phyloP scores from a whole-genome alignment of 805 yeast genomes.

The Ogataea ganodermae region DNA sequence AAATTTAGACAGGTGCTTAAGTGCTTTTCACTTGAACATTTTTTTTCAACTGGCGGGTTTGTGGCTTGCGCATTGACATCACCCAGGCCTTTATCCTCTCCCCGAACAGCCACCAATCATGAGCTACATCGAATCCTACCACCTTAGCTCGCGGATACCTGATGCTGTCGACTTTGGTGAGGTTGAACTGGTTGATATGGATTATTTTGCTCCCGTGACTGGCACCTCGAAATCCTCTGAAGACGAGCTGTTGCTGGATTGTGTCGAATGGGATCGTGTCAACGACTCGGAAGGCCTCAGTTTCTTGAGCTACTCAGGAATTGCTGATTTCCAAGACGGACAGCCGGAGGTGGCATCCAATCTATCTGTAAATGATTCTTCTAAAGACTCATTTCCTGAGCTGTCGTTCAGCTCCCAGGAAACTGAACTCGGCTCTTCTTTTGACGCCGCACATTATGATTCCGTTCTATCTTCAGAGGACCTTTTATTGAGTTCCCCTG shows the following conservation, averaged over 20 bases:
- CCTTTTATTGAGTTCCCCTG: neutral
- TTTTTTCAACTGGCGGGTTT: neutral
- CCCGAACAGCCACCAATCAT: neutral
- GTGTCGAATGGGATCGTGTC: neutral
- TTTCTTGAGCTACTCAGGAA: neutral
- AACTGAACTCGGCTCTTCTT: neutral
- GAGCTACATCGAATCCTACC: constrained; percentile 1
- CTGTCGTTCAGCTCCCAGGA: neutral
- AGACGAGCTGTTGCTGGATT: neutral
- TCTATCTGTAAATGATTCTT: neutral
- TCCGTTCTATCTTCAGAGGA: neutral
- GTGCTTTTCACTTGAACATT: neutral
- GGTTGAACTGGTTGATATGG: neutral
- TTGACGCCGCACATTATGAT: neutral
- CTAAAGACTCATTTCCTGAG: neutral
- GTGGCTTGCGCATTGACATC: neutral
- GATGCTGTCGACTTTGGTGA: neutral
- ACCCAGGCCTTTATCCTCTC: neutral
- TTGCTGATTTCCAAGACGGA: constrained; percentile 1
- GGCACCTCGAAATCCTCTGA: neutral
- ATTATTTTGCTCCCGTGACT: neutral
- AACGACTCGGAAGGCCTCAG: neutral
- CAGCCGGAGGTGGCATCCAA: neutral
- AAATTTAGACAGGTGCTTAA: too few species aligned
- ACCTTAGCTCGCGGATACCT: neutral